phyloP scores from a whole-genome alignment of 345 rosid genomes.

The Streptanthus diversifolius region DNA sequence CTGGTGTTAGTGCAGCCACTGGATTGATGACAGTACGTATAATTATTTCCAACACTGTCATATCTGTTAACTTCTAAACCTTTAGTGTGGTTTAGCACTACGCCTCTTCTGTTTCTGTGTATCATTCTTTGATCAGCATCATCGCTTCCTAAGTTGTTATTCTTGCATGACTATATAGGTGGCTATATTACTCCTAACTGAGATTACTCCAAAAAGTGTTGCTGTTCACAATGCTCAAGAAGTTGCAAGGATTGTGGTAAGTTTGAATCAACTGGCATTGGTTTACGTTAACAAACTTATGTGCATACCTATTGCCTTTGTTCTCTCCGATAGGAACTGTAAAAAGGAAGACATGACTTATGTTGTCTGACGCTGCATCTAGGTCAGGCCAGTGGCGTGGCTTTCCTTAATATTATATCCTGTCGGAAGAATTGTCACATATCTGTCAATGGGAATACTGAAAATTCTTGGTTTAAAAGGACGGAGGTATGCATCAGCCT shows the following conservation, averaged over 20 bases:
- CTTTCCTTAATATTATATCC: constrained; percentile 92
- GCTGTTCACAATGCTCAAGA: constrained; percentile 96
- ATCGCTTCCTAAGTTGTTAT: not conserved
- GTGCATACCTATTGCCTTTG: not conserved
- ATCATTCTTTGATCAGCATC: constrained; percentile 2
- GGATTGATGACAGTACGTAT: constrained; percentile 94
- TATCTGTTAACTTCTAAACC: no score
- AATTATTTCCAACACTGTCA: not conserved
- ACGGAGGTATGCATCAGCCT: constrained; percentile 57
- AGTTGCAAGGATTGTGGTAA: constrained; percentile 95
- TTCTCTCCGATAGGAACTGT: not conserved
- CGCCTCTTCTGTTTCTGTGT: not conserved
- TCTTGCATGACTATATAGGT: constrained; percentile 50
- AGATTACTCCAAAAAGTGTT: constrained; percentile 97
- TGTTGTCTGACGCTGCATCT: constrained; percentile 45
- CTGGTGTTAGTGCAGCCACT: constrained; percentile 99
- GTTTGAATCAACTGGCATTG: constrained; percentile 23
- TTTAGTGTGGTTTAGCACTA: not conserved
- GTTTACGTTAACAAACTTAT: not conserved
- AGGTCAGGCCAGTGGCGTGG: constrained; percentile 99
- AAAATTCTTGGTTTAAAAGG: constrained; percentile 93
- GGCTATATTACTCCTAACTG: constrained; percentile 86
- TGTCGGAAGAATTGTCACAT: constrained; percentile 92
- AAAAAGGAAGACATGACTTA: constrained; percentile 29
- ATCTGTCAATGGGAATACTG: constrained; percentile 95